Evolutionary conservation across 768 basidiomycete species (phyloP), one percentile per base, ranked within the genome.

Genomic region (Rhizopogon roseolus): DNA sequence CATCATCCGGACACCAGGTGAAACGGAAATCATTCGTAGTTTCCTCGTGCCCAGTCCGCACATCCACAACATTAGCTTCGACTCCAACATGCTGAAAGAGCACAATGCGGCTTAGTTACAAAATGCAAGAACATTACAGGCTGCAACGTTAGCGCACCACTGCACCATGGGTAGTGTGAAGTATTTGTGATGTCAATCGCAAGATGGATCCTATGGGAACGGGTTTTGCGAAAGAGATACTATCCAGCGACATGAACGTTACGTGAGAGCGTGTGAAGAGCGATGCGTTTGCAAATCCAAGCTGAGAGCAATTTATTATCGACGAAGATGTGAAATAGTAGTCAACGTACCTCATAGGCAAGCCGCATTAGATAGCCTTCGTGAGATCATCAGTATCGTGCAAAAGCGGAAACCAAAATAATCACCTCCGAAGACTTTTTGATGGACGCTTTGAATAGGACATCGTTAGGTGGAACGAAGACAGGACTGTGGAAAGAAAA

Each of bases 131-230:
- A 46, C 32, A 46, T 14, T 11, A 2, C 32, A 34, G 75, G 22
- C 22, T 22, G 22, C 22, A 22, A 22, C 22, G 22, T 22, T 22
- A 22, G 22, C 85, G 62, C 64, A 90, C 87, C 22, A 88, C 81
- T 6, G 82, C 69, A 25, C 76, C 72, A n/a, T 72, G 66, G 0
- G 72, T 67, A 1, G 82, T 79, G 60, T 90, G 81, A 9, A 88
- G 73, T 37, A 93, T 79, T 58, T 82, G 78, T 1, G 88, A 88
- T 1, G 81, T 81, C 37, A 93, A 75, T 3, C 85, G 80, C 13
- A 93, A 78, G 46, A 92, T 87, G 0, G 86, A 89, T 6, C 90
- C 91, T 42, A 93, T 92, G 2, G 90, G 87, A 0, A 94, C 90
- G 0, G 91, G 90, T 28, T 82, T 79, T 42, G 79, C 76, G 71